These are phyloP conservation scores for Prunus fruticosa DNA, from an alignment of 306 rosid species.

Conservation along the genomic window DNA sequence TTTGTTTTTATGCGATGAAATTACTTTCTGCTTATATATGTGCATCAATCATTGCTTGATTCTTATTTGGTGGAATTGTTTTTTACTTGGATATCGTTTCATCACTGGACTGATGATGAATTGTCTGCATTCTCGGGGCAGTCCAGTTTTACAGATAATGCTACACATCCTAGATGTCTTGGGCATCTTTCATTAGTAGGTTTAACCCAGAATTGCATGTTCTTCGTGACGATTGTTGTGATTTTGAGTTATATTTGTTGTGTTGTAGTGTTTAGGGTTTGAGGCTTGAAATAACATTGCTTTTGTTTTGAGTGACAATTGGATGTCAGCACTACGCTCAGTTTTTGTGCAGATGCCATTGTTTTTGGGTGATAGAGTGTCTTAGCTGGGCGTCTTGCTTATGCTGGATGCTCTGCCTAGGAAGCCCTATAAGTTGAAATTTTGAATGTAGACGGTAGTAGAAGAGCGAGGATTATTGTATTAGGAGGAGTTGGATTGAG, in stretches of 20 bases:
- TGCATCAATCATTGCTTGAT: not conserved
- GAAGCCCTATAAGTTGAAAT: not conserved
- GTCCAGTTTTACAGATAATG: no score
- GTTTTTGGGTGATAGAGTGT: not conserved
- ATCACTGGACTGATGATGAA: not conserved
- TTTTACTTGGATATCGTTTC: not conserved
- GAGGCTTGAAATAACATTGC: not conserved
- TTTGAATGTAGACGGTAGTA: not conserved
- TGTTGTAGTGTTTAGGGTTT: not conserved
- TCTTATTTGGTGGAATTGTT: not conserved
- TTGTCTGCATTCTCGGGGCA: not conserved
- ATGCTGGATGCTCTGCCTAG: not conserved
- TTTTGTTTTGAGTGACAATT: not conserved
- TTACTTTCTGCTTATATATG: not conserved
- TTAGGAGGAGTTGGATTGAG: no score
- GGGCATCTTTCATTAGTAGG: not conserved
- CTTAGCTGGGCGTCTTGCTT: not conserved
- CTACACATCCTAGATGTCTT: not conserved
- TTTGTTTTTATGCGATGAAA: not conserved
- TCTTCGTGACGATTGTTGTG: no score
- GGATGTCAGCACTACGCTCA: not conserved
- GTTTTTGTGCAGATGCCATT: not conserved
- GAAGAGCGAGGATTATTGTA: not conserved
- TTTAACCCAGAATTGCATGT: not conserved
- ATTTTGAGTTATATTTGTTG: not conserved